Base-by-base conservation (phyloP, 2,329 filamentous ascomycete genomes). In the Aureobasidium lini region DNA sequence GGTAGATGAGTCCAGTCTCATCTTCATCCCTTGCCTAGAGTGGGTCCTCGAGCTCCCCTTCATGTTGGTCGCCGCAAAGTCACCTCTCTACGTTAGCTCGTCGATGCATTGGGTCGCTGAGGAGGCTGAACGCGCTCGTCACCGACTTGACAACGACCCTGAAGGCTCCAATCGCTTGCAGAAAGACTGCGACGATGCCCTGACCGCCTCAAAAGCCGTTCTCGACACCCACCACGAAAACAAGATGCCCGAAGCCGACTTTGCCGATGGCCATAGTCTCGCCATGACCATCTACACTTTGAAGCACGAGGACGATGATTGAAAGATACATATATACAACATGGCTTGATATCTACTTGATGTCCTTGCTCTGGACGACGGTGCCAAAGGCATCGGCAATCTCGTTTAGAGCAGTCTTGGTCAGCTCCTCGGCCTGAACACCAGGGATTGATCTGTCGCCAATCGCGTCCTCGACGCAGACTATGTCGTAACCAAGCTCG, bases 401-500 rank as follows among this genome's bases (percentile, higher is more conserved):
- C 70, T 88, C 85, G 6, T 76, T 75, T 64, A 88, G 70, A 2
- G 76, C 76, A 62, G 81, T 77, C 69, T 75, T 75, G 8, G 75
- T 79, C 23, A 87, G 67, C 59, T 84, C 78, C 10, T 78, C 77
- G 0, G 81, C 84, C 6, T 75, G 73, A 0, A 79, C 80, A 1
- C 84, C 84, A 0, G 85, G 85, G 46, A 88, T 86, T 67, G 87
- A 78, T 8, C 86, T 71, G 69, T 88, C 85, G 0, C 86, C 85
- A 39, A 89, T 79, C 0, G 77, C 84, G 67, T 87, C 86, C 64
- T 80, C 75, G 0, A 78, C 81, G 23, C 88, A 67, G 1, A 87
- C 59, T 28, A 87, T 80, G 66, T 89, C 84, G 66, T 84, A 87
- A 0, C 84, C 86, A 36, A 77, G 73, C 69, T 88, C 80, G 4